A percentile compares a stretch with the other conserved stretches of the same genome.
Conservation (phyloP, 129 eudicot species). For the Centella asiatica region DNA sequence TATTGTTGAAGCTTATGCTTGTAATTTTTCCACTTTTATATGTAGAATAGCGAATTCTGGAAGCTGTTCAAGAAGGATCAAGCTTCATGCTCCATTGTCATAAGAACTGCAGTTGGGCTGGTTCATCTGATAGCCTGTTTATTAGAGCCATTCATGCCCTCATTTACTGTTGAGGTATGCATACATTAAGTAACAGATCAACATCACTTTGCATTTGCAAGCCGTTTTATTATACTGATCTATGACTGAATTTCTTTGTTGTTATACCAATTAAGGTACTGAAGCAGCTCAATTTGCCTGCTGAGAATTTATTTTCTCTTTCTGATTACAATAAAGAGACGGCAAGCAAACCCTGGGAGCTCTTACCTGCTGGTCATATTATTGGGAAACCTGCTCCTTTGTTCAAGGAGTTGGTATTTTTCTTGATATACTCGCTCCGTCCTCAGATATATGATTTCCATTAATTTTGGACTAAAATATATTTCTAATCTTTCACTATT, state of each 20-base stretch:
- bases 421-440: neutral
- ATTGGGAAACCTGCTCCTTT: constrained; percentile 10
- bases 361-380: constrained; percentile 10
- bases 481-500: too few relatives aligned
- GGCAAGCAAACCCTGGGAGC: neutral
- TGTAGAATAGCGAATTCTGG: constrained; percentile 9
- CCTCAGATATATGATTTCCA: too few relatives aligned
- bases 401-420: constrained; percentile 7
- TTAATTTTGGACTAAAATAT: too few relatives aligned
- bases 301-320: constrained; percentile 2
- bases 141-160: constrained; percentile 11
- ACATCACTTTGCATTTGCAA: neutral
- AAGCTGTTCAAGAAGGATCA: constrained; percentile 11
- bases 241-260: neutral
- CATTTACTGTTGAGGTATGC: constrained; percentile 12
- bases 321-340: neutral
- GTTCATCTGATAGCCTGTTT: constrained; percentile 4
- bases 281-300: constrained; percentile 9
- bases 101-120: constrained; percentile 12
- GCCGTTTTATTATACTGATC: neutral
- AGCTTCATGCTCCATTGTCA: constrained; percentile 6
- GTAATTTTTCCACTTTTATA: neutral
- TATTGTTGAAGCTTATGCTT: neutral
- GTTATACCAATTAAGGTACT: constrained; percentile 1
- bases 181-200: neutral